These are phyloP conservation scores for Rhododendron williamsianum DNA, from an alignment of 148 eudicot genomes.

Conservation along the genomic window DNA sequence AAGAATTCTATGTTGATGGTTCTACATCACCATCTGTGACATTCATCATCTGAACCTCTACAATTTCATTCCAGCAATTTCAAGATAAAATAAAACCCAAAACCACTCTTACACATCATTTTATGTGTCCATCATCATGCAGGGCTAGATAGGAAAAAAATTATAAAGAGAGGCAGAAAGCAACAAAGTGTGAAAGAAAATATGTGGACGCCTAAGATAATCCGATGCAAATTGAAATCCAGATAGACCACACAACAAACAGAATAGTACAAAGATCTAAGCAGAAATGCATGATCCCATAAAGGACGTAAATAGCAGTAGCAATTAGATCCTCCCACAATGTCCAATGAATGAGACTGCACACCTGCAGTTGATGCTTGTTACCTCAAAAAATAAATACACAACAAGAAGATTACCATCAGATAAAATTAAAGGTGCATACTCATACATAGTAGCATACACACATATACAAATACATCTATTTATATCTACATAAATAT, in stretches of 20 bases:
- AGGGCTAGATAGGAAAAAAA: not conserved
- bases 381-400: not conserved
- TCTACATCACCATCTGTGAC: not conserved
- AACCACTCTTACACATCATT: not conserved
- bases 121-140: not conserved
- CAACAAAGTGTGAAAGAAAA: not conserved
- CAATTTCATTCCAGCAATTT: not conserved
- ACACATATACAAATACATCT: not conserved
- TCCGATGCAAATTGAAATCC: not conserved
- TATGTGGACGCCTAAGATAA: not conserved
- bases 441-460: not conserved
- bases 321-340: not conserved
- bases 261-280: not conserved
- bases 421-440: not conserved
- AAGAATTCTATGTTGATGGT: not conserved
- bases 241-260: constrained; percentile 1
- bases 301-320: not conserved
- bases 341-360: not conserved
- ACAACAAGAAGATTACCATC: not conserved
- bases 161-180: not conserved
- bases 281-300: not conserved
- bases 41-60: not conserved
- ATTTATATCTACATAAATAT: not conserved
- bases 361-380: not conserved
- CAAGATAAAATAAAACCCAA: not conserved